These are phyloP conservation scores for Trypanosomatidae sp. DNA, from an alignment of 208 protist species.

Conservation along the genomic window DNA sequence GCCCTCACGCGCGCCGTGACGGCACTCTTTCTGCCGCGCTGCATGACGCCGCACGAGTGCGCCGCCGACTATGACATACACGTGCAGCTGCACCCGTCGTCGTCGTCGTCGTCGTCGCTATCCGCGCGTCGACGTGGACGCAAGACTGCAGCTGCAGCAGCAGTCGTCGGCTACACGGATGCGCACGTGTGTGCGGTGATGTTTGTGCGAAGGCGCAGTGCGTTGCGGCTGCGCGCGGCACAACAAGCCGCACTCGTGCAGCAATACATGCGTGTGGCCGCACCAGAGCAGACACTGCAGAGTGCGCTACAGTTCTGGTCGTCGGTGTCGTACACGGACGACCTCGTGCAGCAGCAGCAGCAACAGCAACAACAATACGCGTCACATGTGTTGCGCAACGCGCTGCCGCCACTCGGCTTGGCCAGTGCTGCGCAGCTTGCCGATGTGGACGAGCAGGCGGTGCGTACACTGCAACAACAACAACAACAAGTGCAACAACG, in stretches of 20 bases:
- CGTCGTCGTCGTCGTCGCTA: no score
- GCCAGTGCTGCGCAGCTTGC: no score
- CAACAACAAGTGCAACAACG: no score
- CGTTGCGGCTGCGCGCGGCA: conserved; percentile 13
- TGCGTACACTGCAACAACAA: no score
- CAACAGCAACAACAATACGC: background rate
- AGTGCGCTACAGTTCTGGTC: conserved; percentile 49
- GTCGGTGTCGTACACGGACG: conserved; percentile 5
- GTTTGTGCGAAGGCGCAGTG: conserved; percentile 18
- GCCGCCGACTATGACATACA: conserved; percentile 27
- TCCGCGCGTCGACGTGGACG: no score
- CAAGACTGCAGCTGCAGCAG: background rate
- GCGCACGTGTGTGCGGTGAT: conserved; percentile 24
- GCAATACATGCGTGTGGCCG: conserved; percentile 27
- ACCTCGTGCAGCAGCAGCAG: background rate
- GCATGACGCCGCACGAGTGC: background rate
- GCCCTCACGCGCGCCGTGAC: conserved; percentile 3
- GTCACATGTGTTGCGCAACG: no score
- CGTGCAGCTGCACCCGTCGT: conserved; percentile 44
- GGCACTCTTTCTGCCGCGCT: background rate
- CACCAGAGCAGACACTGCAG: conserved; percentile 49
- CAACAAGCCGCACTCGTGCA: conserved; percentile 9
- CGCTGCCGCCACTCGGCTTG: no score
- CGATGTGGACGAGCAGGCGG: no score
- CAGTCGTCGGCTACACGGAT: background rate